Evolutionary conservation across 495 filamentous ascomycete genomes (phyloP).

Genomic region (Wilcoxina mikolae): DNA sequence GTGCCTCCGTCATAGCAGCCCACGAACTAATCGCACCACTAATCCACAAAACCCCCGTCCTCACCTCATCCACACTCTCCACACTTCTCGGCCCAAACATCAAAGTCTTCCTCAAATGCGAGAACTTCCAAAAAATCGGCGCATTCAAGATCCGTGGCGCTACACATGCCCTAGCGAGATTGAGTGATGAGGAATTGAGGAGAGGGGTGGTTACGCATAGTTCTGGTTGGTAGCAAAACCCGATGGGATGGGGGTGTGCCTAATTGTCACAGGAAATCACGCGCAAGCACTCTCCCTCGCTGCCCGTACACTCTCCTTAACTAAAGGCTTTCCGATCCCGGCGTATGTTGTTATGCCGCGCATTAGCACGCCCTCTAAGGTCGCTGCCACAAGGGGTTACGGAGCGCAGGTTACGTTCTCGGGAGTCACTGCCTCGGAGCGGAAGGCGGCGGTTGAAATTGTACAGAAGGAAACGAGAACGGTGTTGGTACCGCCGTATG

Average conservation of each 20-base stretch:
- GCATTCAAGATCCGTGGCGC: conserved; percentile 90
- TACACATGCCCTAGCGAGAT: conserved; percentile 67
- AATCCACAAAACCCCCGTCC: conserved; percentile 70
- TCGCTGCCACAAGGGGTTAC: conserved; percentile 61
- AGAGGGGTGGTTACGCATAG: conserved; percentile 84
- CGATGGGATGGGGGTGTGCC: no score
- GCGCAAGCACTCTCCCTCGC: conserved; percentile 88
- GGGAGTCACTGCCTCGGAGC: conserved; percentile 63
- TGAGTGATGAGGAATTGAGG: conserved; percentile 50
- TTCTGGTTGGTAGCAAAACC: no score
- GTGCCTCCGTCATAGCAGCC: conserved; percentile 29
- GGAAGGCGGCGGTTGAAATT: conserved; percentile 56
- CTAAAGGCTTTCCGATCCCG: conserved; percentile 37
- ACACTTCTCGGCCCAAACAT: conserved; percentile 47
- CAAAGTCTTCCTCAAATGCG: conserved; percentile 86
- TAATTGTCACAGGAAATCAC: conserved; percentile 57
- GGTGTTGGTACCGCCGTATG: conserved; percentile 71
- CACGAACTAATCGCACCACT: conserved; percentile 55
- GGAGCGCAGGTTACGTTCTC: conserved; percentile 69
- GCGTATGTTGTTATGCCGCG: conserved; percentile 83
- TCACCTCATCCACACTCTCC: conserved; percentile 62
- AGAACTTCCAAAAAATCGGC: conserved; percentile 80
- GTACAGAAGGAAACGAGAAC: conserved; percentile 58
- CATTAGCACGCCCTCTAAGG: conserved; percentile 71
- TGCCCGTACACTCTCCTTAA: conserved; percentile 41